Evolutionary conservation across 164 flowering plant genomes (phyloP), one percentile per base, ranked within the genome.

Genomic region (Macadamia integrifolia): DNA sequence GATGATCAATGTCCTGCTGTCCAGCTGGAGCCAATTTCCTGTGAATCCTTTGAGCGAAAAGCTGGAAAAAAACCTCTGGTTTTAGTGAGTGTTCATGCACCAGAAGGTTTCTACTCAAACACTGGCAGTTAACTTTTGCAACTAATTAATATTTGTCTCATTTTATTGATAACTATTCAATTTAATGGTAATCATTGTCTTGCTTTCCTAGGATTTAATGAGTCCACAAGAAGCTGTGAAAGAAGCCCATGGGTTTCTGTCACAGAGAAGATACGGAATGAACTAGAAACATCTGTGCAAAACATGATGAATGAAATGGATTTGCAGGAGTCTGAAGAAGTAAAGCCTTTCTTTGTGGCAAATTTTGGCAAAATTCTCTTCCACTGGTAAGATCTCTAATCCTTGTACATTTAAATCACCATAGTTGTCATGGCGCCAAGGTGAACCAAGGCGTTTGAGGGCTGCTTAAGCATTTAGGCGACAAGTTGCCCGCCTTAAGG

Each of bases 351-450:
- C 3, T 58, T 82, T 73, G 79, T 78, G 44, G 84, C 86, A 62
- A 64, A 79, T 65, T 63, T 82, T 62, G 86, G 88, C 11, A 82
- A 76, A 68, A 30, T 79, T 42, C 70, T 76, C 57, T 84, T 84
- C 57, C 75, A 71, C 61, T 66, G 76, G 87, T 80, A 71, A 69
- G 69, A 28, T 14, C n/a, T 50, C 6, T 8, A 61, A 14, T 46
- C 17, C 50, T 46, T 46, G 50, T 46, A 46, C 50, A 1, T 11
- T 8, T 46, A 3, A 46, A 3, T 46, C 50, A 3, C 50, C 48
- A 43, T 43, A 23, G 23, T 23, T 23, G 23, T 23, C 23, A 23
- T 23, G 23, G 23, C 0, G 23, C 23, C 23, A 23, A 23, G 23
- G 23, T 23, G 23, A 23, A 23, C 23, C 23, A 23, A 23, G 23